Percentiles rank a stretch among this genome's conserved stretches.
These are phyloP conservation scores for Fusarium fujikuroi DNA, from an alignment of 2,329 filamentous ascomycete species.

Conservation along the genomic window DNA sequence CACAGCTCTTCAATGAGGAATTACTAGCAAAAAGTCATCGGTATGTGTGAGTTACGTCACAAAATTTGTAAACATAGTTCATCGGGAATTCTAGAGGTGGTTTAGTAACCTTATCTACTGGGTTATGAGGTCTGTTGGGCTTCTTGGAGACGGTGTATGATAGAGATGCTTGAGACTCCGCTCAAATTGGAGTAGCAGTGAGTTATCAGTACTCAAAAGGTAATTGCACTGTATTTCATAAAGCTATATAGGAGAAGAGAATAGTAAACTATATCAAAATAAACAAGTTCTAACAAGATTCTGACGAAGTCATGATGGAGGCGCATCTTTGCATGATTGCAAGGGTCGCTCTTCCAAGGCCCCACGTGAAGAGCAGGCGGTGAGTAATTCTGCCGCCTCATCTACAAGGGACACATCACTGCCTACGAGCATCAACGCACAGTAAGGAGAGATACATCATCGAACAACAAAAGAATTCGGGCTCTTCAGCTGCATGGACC, in stretches of 20 bases:
- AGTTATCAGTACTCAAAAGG: neutral
- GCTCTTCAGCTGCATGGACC: constrained; percentile 43
- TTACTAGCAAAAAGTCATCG: too few species aligned
- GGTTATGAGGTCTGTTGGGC: too few species aligned
- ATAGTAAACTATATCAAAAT: neutral
- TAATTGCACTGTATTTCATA: neutral
- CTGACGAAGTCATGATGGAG: constrained; percentile 9
- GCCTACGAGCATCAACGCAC: constrained; percentile 34
- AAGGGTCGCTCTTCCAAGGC: constrained; percentile 2
- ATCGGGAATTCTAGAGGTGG: too few species aligned
- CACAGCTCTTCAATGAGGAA: too few species aligned
- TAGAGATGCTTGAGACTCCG: neutral
- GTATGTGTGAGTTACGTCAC: too few species aligned
- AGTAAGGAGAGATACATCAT: constrained; percentile 30
- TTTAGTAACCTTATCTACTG: too few species aligned
- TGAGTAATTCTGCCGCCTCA: constrained; percentile 46
- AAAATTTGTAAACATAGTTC: too few species aligned
- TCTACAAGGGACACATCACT: constrained; percentile 48
- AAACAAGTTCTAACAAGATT: neutral
- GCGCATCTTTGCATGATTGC: constrained; percentile 6
- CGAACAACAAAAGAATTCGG: constrained; percentile 20
- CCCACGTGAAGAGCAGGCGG: constrained; percentile 44
- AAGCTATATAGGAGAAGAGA: neutral
- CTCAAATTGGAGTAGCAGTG: too few species aligned
- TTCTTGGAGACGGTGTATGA: too few species aligned